Percentiles rank a stretch among this genome's conserved stretches.
Evolutionary conservation across 768 basidiomycete species (phyloP).

Genomic region (Trametes cubensis): DNA sequence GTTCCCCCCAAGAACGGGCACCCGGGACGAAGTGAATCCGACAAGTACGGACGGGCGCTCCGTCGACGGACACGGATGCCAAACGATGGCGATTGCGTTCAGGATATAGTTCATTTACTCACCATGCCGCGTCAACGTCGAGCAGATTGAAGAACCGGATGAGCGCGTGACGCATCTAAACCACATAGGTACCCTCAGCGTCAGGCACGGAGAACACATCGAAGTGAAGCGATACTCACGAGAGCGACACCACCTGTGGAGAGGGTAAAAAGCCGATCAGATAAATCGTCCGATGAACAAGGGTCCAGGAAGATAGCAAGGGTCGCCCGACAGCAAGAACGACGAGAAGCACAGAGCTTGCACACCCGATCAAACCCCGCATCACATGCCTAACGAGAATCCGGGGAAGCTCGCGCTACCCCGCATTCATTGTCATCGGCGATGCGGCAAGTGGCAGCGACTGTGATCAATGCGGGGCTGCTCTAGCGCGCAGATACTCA

Average conservation of each 20-base stretch:
- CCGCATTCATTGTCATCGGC: slow-evolving; percentile 2
- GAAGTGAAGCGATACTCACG: slow-evolving; percentile 48
- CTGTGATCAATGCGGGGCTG: background rate
- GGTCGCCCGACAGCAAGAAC: slow-evolving; percentile 4
- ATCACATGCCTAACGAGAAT: slow-evolving; percentile 13
- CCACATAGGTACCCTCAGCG: slow-evolving; percentile 28
- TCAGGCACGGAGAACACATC: slow-evolving; percentile 10
- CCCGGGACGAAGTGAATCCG: background rate
- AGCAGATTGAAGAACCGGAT: slow-evolving; percentile 81
- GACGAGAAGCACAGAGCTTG: background rate
- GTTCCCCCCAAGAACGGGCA: background rate
- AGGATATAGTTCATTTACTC: slow-evolving; percentile 23
- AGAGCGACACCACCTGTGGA: slow-evolving; percentile 86
- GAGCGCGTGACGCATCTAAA: slow-evolving; percentile 89
- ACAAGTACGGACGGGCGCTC: slow-evolving; percentile 14
- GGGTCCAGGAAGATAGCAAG: slow-evolving; percentile 25
- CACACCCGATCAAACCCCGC: slow-evolving; percentile 32
- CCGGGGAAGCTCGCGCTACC: slow-evolving; percentile 17
- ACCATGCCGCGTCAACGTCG: slow-evolving; percentile 86
- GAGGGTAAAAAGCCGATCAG: slow-evolving; percentile 16
- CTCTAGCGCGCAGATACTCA: background rate
- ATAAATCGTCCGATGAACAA: background rate
- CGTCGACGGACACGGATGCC: slow-evolving; percentile 5
- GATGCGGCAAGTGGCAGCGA: background rate
- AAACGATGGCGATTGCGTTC: background rate